Conservation (phyloP, 768 basidiomycete genomes). For the Suillus tomentosus region DNA sequence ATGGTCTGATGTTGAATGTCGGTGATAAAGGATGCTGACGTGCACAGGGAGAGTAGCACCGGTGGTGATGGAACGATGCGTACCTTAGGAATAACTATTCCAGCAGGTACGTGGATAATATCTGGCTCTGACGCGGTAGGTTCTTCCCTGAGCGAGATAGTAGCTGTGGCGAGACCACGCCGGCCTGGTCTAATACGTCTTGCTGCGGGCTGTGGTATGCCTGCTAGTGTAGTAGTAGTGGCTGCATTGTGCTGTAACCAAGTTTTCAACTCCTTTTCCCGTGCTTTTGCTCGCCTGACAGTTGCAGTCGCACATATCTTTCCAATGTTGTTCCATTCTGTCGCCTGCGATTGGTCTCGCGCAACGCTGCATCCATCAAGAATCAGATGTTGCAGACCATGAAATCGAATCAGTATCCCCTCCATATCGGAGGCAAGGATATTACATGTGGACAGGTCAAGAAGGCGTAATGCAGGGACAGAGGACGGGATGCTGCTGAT, state of each 20-base stretch:
- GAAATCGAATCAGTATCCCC: slow-evolving; percentile 51
- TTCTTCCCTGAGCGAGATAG: slow-evolving; percentile 56
- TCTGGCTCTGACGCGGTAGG: slow-evolving; percentile 21
- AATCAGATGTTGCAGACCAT: slow-evolving; percentile 60
- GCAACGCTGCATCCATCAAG: slow-evolving; percentile 67
- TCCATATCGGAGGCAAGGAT: slow-evolving; percentile 58
- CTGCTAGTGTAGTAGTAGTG: slow-evolving; percentile 10
- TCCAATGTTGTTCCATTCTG: slow-evolving; percentile 64
- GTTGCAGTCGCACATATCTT: slow-evolving; percentile 62
- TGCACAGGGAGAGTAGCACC: slow-evolving; percentile 48
- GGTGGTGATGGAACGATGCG: slow-evolving; percentile 61
- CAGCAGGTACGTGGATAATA: slow-evolving; percentile 16
- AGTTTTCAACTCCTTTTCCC: slow-evolving; percentile 60
- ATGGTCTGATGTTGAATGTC: slow-evolving; percentile 42
- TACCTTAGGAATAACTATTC: slow-evolving; percentile 39
- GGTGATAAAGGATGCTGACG: slow-evolving; percentile 36
- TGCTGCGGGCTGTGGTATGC: slow-evolving; percentile 5
- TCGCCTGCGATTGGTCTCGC: slow-evolving; percentile 49
- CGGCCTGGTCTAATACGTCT: slow-evolving; percentile 47
- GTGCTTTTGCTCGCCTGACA: slow-evolving; percentile 59
- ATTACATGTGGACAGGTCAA: slow-evolving; percentile 78
- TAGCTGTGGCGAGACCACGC: slow-evolving; percentile 63
- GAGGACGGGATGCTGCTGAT: slow-evolving; percentile 32
- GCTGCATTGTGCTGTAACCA: slow-evolving; percentile 45
- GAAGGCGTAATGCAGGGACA: slow-evolving; percentile 51